Base-by-base conservation (phyloP, 768 basidiomycete species). In the Pulveroboletus sp. region DNA sequence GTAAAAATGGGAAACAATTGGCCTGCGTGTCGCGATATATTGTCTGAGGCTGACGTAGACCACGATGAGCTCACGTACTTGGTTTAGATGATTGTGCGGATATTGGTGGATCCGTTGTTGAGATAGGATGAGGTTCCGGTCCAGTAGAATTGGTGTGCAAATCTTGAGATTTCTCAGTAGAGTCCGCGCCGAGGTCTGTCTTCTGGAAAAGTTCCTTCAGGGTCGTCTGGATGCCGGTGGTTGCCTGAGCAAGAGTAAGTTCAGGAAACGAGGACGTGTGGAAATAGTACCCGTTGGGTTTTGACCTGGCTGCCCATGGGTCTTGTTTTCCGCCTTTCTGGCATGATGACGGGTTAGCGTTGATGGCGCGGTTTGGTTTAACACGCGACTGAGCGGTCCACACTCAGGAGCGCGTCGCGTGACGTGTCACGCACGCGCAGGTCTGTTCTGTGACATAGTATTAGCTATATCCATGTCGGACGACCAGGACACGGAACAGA, bases 201-300 rank as follows among this genome's bases (percentile, higher is more conserved):
- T 32, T 60, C 53, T 46, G 60, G 46, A 66, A 62, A 52, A 51
- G 59, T 19, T 58, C 56, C 32, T 52, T 53, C 6, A 71, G 56
- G 17, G 65, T 68, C 42, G 56, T 62, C 35, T 71, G 68, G 31
- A 45, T 51, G n/a, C n/a, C n/a, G n/a, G n/a, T n/a, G 12, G 51
- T 24, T 24, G 54, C 25, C 62, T 59, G 40, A 24, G 37, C 48
- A 25, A 31, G 38, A 20, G 41, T 56, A 35, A 65, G 58, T 25
- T 25, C 40, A 42, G 12, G 43, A 14, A 10, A 50, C 21, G 20
- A 24, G 17, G 39, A 23, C 2, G 1, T 32, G 11, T 21, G 11
- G 37, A 44, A 49, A 39, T 7, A 3, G n/a, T 53, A 69, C 67
- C 56, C 51, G 51, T 41, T 52, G 52, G 7, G 33, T 34, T 21